phyloP scores from a whole-genome alignment of 345 rosid genomes.

The Hibiscus trionum region DNA sequence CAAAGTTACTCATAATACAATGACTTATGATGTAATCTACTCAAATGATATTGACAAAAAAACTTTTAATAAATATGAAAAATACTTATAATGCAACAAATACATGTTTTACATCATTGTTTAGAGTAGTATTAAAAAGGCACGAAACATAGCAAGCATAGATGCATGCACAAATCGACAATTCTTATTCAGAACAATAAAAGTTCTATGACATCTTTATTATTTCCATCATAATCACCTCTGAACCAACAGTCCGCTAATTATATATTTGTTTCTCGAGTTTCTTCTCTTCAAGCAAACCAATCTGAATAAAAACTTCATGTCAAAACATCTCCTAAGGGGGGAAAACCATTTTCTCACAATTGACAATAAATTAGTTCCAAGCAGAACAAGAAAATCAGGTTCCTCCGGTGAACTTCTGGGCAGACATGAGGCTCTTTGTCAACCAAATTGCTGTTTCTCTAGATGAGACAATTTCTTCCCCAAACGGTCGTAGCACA shows the following conservation, averaged over 20 bases:
- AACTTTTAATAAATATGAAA: too few relatives aligned
- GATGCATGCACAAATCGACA: not conserved
- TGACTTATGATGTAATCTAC: too few relatives aligned
- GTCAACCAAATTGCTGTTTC: conserved; percentile 98
- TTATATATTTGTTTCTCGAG: conserved; percentile 4
- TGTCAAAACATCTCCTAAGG: conserved; percentile 7
- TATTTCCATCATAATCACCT: not conserved
- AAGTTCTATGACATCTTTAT: conserved; percentile 45
- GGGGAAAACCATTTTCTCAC: conserved; percentile 1
- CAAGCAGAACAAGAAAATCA: conserved; percentile 19
- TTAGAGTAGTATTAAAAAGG: too few relatives aligned
- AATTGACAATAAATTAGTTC: conserved; percentile 21
- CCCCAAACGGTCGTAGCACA: conserved; percentile 85
- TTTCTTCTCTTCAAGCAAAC: conserved; percentile 23
- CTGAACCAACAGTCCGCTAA: conserved; percentile 1
- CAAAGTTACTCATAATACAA: too few relatives aligned
- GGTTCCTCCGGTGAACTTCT: conserved; percentile 51
- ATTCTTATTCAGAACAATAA: not conserved
- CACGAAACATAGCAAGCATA: too few relatives aligned
- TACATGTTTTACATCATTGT: too few relatives aligned
- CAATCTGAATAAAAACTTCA: conserved; percentile 19
- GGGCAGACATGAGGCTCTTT: conserved; percentile 78
- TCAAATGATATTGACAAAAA: too few relatives aligned
- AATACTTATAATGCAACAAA: too few relatives aligned
- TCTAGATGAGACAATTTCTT: conserved; percentile 82